These are phyloP conservation scores for Macadamia integrifolia DNA, from an alignment of 164 flowering plant species.

Conservation along the genomic window DNA sequence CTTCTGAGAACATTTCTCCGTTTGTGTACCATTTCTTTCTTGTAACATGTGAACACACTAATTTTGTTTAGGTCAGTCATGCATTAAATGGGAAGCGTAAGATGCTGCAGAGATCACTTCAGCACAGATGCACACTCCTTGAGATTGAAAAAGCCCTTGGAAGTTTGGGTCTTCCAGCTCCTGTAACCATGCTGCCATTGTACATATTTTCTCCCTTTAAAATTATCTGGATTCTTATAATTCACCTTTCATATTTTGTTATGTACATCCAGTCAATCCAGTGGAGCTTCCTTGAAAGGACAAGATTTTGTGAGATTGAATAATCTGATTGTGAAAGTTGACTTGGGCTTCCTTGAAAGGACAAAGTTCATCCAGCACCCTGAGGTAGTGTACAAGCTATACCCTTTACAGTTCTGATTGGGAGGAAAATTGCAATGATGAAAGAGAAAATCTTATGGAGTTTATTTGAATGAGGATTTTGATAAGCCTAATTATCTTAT, in stretches of 20 bases:
- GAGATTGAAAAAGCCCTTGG: conserved; percentile 69
- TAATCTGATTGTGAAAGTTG: conserved; percentile 38
- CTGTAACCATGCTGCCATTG: conserved; percentile 34
- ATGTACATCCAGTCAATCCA: conserved; percentile 64
- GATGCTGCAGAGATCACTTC: conserved; percentile 82
- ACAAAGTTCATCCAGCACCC: background rate
- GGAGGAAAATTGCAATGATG: background rate
- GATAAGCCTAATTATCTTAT: too few species aligned
- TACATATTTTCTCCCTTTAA: background rate
- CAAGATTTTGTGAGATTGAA: conserved; percentile 79
- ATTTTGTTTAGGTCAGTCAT: background rate
- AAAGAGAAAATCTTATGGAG: background rate
- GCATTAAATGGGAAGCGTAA: conserved; percentile 64
- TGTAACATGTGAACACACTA: too few species aligned
- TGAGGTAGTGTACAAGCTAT: background rate
- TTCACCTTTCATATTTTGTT: background rate
- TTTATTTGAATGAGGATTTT: too few species aligned
- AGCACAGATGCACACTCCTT: conserved; percentile 51
- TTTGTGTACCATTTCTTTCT: too few species aligned
- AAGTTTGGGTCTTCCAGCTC: conserved; percentile 48
- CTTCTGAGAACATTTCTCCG: too few species aligned
- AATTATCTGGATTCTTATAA: background rate
- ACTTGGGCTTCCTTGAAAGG: background rate
- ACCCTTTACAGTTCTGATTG: too few species aligned
- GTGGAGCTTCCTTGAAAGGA: conserved; percentile 56